Percentiles rank a stretch among this genome's conserved stretches.
Evolutionary conservation across 768 basidiomycete genomes (phyloP).

Genomic region (Punctularia strigosozonata): DNA sequence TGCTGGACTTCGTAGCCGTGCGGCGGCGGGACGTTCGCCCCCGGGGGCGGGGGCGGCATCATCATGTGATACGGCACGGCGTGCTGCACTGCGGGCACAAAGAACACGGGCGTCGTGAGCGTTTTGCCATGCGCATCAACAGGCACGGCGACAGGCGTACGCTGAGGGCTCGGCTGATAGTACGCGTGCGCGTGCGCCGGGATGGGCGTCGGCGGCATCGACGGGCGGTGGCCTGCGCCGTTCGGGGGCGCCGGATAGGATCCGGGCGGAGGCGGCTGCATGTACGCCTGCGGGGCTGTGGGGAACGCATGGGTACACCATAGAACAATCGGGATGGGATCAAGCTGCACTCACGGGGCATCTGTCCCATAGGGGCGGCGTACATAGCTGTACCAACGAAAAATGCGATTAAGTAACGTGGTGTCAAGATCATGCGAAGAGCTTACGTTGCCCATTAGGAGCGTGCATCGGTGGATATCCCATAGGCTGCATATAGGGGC

Average conservation of each 20-base stretch:
- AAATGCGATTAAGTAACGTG: conserved; percentile 1
- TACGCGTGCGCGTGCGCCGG: conserved; percentile 80
- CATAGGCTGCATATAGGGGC: conserved; percentile 79
- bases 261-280: conserved; percentile 66
- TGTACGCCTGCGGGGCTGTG: conserved; percentile 63
- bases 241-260: conserved; percentile 72
- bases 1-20: conserved; percentile 65
- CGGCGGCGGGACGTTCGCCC: conserved; percentile 49
- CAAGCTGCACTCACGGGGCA: conserved; percentile 57
- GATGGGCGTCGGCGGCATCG: conserved; percentile 88
- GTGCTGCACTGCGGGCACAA: conserved; percentile 51
- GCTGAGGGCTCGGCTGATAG: conserved; percentile 83
- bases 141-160: conserved; percentile 30
- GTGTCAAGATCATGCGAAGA: conserved; percentile 4
- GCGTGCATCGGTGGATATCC: conserved; percentile 73
- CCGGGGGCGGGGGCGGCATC: conserved; percentile 80
- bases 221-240: conserved; percentile 67
- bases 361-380: conserved; percentile 72
- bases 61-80: conserved; percentile 87
- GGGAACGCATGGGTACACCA: conserved; percentile 5
- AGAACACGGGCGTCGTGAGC: conserved; percentile 15
- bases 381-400: conserved; percentile 56
- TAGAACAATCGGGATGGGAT: neutral
- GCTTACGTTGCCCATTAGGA: conserved; percentile 61
- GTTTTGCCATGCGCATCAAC: conserved; percentile 14